Conservation (phyloP, 2,329 filamentous ascomycete genomes). For the Penicillium hesseltinei region DNA sequence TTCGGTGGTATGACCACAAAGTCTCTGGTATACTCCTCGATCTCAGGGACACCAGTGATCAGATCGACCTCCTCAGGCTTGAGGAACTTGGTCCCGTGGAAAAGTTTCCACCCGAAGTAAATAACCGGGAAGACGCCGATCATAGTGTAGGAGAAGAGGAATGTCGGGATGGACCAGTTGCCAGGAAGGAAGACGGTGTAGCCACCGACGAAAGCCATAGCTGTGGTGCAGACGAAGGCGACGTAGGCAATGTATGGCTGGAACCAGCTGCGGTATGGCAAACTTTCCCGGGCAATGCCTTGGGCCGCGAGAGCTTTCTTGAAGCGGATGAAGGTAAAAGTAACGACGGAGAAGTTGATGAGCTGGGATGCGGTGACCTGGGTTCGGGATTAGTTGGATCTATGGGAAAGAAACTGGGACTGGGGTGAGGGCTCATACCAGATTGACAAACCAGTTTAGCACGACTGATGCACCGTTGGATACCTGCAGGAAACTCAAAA, state of each 20-base stretch:
- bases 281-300: conserved; percentile 62
- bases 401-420: background rate
- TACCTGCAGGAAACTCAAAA: conserved; percentile 73
- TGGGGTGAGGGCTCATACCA: conserved; percentile 40
- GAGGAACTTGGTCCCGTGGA: conserved; percentile 61
- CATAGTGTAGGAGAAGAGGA: conserved; percentile 76
- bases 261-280: conserved; percentile 68
- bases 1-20: conserved; percentile 56
- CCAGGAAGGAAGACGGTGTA: conserved; percentile 72
- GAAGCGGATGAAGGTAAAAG: conserved; percentile 70
- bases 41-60: conserved; percentile 59
- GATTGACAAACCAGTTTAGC: conserved; percentile 68
- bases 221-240: conserved; percentile 59
- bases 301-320: conserved; percentile 67
- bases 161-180: conserved; percentile 66
- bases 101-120: conserved; percentile 69
- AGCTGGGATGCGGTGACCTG: conserved; percentile 69
- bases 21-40: conserved; percentile 66
- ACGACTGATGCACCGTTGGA: conserved; percentile 65
- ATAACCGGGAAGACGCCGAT: conserved; percentile 68
- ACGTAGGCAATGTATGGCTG: conserved; percentile 73
- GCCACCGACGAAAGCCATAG: conserved; percentile 73
- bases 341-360: conserved; percentile 69
- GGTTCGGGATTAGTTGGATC: background rate
- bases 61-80: conserved; percentile 63